Evolutionary conservation across 345 rosid species (phyloP).

Genomic region (Eutrema japonicum): DNA sequence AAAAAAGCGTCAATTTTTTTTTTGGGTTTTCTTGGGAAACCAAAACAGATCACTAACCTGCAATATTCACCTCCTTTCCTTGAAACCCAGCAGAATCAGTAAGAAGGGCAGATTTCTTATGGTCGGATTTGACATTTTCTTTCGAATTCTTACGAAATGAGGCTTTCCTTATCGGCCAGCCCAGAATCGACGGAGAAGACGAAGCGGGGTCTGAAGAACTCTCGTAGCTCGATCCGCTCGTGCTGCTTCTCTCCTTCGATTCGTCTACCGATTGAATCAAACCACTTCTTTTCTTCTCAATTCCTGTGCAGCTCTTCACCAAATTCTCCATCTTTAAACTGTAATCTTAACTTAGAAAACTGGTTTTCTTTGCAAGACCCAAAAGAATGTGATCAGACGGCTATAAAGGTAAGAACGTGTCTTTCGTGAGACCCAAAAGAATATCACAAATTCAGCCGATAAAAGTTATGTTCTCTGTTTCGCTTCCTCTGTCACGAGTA

Average conservation of each 20-base stretch:
- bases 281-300: slow-evolving; percentile 46
- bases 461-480: slow-evolving; percentile 33
- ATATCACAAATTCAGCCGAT: slow-evolving; percentile 9
- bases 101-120: slow-evolving; percentile 35
- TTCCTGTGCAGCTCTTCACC: slow-evolving; percentile 53
- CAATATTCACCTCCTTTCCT: slow-evolving; percentile 46
- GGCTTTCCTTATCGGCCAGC: slow-evolving; percentile 93
- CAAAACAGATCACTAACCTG: slow-evolving; percentile 57
- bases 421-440: slow-evolving; percentile 4
- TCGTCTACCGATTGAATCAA: slow-evolving; percentile 49
- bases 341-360: neutral
- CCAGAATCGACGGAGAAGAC: slow-evolving; percentile 63
- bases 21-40: neutral
- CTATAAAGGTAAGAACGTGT: slow-evolving; percentile 29
- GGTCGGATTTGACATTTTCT: slow-evolving; percentile 46
- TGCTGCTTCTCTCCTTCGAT: slow-evolving; percentile 56
- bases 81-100: slow-evolving; percentile 51
- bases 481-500: slow-evolving; percentile 37
- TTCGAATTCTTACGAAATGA: slow-evolving; percentile 51
- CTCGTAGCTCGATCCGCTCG: slow-evolving; percentile 53
- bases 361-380: neutral
- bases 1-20: neutral
- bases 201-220: slow-evolving; percentile 41
- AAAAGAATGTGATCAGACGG: neutral
- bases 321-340: slow-evolving; percentile 53